Base-by-base conservation (phyloP, 805 yeast species). In the Myxozyma kluyveri region DNA sequence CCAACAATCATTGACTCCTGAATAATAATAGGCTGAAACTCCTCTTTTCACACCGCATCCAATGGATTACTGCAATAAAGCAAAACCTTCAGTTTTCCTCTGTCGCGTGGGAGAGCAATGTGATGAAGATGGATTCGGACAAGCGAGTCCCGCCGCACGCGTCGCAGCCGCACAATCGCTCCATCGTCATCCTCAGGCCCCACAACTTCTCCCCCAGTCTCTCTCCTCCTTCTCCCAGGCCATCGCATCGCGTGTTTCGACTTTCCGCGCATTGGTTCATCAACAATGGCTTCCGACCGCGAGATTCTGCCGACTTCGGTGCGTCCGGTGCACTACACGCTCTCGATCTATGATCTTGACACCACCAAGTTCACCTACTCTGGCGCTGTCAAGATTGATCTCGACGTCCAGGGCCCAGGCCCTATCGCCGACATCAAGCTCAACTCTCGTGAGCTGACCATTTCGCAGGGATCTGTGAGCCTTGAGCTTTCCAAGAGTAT, bases 301-400 rank as follows among this genome's bases (percentile, higher is more conserved):
- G 62, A 59, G 26, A 45, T 55, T 19, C 55, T 59, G 22, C 62
- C 62, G 6, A 38, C 51, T 12, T 39, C 36, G 24, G 61, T 59
- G 18, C 39, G 42, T 21, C 62, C 62, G 35, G 45, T 39, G n/a
- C 62, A 59, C 49, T 59, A 59, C 50, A 10, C 59, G 32, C 54
- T 59, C 22, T 27, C 52, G 36, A 43, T 59, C 29, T 59, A 49
- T 37, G 62, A 50, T 23, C 49, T 54, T 26, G 52, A 59, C 37
- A 42, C 51, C 38, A 17, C 47, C 22, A 50, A 35, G 22, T 48
- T 51, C 52, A 59, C 57, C 24, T 59, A 46, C 49, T 47, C 54
- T 18, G 62, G 62, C 9, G 45, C 49, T 9, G 62, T 59, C 31
- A 48, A 45, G 49, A 59, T 59, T 50, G 59, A 57, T n/a, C 32